Evolutionary conservation across 129 eudicot species (phyloP).

Genomic region (Ambrosia artemisiifolia): DNA sequence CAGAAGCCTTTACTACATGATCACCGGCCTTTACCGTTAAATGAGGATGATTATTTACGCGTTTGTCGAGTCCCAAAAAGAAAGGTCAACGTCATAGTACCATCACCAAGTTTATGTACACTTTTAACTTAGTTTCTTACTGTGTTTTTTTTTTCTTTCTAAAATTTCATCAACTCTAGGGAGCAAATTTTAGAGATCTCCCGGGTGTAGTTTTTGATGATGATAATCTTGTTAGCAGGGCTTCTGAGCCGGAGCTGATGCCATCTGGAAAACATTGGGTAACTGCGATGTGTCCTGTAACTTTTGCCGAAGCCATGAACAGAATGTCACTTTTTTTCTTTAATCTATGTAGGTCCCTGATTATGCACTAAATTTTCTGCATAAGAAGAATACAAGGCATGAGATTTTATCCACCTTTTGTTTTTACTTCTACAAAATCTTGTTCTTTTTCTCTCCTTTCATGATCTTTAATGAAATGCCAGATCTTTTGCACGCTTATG

Average conservation of each 20-base stretch:
- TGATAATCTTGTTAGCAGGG: conserved; percentile 45
- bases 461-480: conserved; percentile 10
- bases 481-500: conserved; percentile 64
- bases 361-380: conserved; percentile 48
- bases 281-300: conserved; percentile 2
- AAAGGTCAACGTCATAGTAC: conserved; percentile 38
- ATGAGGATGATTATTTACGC: conserved; percentile 53
- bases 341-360: conserved; percentile 49
- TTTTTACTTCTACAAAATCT: background rate
- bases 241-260: conserved; percentile 41
- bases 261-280: conserved; percentile 71
- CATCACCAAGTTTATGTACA: background rate
- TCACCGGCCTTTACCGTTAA: conserved; percentile 45
- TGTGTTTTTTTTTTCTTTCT: background rate
- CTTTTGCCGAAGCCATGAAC: background rate
- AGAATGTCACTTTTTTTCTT: background rate
- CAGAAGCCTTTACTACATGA: conserved; percentile 41
- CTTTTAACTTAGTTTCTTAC: background rate
- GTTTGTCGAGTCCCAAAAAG: conserved; percentile 49
- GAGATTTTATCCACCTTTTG: conserved; percentile 3
- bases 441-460: conserved; percentile 10
- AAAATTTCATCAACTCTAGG: conserved; percentile 33
- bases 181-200: conserved; percentile 69
- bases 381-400: conserved; percentile 42
- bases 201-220: conserved; percentile 54